A percentile compares a stretch with the other conserved stretches of the same genome.
phyloP scores from a whole-genome alignment of 2,329 filamentous ascomycete genomes.

The Pestalotiopsis fici region DNA sequence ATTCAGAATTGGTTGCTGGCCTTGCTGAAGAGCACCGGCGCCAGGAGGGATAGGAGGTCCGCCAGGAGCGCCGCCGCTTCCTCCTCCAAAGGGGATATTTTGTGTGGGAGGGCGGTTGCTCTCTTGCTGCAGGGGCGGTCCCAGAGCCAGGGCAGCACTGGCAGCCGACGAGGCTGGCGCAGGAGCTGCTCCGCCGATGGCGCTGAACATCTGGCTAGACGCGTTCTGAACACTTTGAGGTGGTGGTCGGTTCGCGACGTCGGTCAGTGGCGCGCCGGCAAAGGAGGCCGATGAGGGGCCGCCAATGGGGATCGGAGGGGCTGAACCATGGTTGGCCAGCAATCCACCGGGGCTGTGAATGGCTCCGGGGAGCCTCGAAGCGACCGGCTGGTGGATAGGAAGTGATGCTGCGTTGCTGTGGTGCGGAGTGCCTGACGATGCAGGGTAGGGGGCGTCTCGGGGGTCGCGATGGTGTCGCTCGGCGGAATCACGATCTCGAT shows the following conservation, averaged over 20 bases:
- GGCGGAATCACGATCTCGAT: conserved; percentile 66
- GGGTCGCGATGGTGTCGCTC: conserved; percentile 61
- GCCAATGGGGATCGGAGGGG: conserved; percentile 53
- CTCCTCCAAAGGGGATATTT: conserved; percentile 57
- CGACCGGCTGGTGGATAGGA: conserved; percentile 92
- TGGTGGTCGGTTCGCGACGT: conserved; percentile 50
- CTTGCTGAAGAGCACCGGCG: conserved; percentile 66
- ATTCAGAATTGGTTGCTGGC: conserved; percentile 83
- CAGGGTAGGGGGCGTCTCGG: conserved; percentile 57
- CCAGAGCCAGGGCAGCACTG: conserved; percentile 67
- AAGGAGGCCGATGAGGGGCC: conserved; percentile 55
- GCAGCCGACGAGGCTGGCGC: conserved; percentile 42
- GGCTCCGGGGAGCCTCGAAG: conserved; percentile 74
- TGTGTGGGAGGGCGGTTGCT: conserved; percentile 60
- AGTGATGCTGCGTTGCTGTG: conserved; percentile 88
- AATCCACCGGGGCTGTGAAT: conserved; percentile 93
- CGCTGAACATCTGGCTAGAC: conserved; percentile 53
- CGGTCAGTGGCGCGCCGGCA: conserved; percentile 52
- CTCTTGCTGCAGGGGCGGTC: conserved; percentile 66
- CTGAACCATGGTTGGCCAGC: conserved; percentile 69
- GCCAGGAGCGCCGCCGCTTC: conserved; percentile 33
- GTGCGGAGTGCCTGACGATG: conserved; percentile 58
- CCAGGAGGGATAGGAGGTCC: conserved; percentile 33
- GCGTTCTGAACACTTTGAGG: conserved; percentile 53
- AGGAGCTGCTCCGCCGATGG: conserved; percentile 25